Base-by-base conservation (phyloP, 2,329 filamentous ascomycete genomes). In the Ophiocordyceps australis region DNA sequence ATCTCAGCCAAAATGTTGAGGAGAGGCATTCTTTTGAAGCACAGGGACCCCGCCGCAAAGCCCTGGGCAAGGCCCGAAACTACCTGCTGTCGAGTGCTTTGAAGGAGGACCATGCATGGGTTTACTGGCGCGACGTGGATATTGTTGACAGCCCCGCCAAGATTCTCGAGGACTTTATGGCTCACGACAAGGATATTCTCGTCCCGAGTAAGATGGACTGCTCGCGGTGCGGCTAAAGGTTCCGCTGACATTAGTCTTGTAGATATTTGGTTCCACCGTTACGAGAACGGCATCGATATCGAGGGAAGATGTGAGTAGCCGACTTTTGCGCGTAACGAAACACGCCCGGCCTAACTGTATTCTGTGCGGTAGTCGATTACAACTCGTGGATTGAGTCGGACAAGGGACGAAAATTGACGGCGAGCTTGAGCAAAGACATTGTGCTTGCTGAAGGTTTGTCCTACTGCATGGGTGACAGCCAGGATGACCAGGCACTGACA, bases 181-280 rank as follows among this genome's bases (percentile, higher is more conserved):
- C 81, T 13, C 89, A 95, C 43, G 80, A 98, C 49, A 74, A 74
- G 44, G 89, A 98, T 49, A 69, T 98, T 31, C 57, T 98, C 30
- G 86, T 95, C 39, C 89, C 89, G 1, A 98, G 85, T 94, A 75
- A 43, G 80, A 59, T 26, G 9, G 9, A 9, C 17, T 17, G 14
- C 7, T 7, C 14, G 19, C n/a, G 7, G 14, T 10, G 12, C 4
- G 9, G 13, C 15, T 1, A 14, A 11, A 5, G 14, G n/a, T 4
- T 39, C 39, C 25, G 16, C 43, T 50, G 29, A 47, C 30, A 14
- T 13, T 14, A 21, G 20, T 15, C 23, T 41, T 18, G 24, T 43
- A 93, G 85, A 95, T 48, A 74, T 98, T 38, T 95, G 86, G 86
- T 95, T 94, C 54, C 86, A 95, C 48, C 70, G 85, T 25, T 93